phyloP scores from a whole-genome alignment of 192 early-diverging fungal genomes.

The Pilaira anomala region DNA sequence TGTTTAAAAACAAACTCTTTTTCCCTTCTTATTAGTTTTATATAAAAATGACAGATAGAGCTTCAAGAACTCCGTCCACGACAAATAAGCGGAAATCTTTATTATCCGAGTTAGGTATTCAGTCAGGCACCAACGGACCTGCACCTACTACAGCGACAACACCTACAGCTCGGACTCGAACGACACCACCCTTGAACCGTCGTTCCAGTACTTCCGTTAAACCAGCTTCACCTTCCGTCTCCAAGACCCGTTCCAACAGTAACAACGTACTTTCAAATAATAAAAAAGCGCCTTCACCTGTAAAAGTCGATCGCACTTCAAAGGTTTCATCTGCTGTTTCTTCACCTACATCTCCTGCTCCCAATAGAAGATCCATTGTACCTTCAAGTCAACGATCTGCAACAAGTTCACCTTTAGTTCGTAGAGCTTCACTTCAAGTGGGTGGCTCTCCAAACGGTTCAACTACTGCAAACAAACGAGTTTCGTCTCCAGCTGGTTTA shows the following conservation, averaged over 20 bases:
- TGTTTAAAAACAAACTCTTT: too few relatives aligned
- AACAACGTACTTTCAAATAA: too few relatives aligned
- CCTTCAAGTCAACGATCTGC: not conserved
- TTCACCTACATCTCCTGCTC: not conserved
- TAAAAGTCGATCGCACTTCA: not conserved
- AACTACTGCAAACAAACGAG: not conserved
- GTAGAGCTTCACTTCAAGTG: constrained; percentile 2
- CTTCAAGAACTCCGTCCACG: not conserved
- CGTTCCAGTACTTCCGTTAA: not conserved
- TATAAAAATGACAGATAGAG: not conserved
- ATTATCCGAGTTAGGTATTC: constrained; percentile 3
- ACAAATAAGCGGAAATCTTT: constrained; percentile 11
- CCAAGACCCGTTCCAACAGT: constrained; percentile 1
- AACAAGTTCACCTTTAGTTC: not conserved
- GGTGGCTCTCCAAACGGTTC: not conserved
- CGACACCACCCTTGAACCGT: constrained; percentile 4
- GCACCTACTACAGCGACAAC: not conserved
- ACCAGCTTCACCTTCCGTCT: constrained; percentile 6
- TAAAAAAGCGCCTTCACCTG: not conserved
- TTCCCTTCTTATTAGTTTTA: not conserved
- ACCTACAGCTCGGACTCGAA: constrained; percentile 1
- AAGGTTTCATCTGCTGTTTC: not conserved
- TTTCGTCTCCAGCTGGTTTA: not conserved
- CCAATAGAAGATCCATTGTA: constrained; percentile 8
- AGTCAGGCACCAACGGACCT: not conserved